Conservation (phyloP, 2,329 filamentous ascomycete species). For the Aspergillus aculeatinus region DNA sequence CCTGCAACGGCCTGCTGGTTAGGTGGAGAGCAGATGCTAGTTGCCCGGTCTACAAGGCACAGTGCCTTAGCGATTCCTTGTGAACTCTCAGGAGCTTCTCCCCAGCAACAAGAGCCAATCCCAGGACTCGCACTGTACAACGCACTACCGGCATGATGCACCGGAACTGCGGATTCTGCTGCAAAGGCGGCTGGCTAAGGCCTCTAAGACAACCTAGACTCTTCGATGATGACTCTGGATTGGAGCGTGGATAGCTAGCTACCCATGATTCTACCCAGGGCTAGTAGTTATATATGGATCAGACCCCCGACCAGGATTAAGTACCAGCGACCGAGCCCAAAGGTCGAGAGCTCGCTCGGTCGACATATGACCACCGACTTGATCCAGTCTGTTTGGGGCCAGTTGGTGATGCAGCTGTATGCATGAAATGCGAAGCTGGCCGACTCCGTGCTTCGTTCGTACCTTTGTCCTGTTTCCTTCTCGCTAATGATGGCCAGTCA, state of each 20-base stretch:
- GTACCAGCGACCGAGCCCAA: neutral
- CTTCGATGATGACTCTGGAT: neutral
- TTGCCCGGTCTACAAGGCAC: conserved; percentile 10
- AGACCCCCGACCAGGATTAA: neutral
- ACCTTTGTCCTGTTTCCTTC: conserved; percentile 8
- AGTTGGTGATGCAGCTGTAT: conserved; percentile 19
- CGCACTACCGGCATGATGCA: conserved; percentile 9
- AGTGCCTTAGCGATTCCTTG: conserved; percentile 4
- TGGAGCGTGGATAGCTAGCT: neutral
- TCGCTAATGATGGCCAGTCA: neutral
- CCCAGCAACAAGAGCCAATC: conserved; percentile 2
- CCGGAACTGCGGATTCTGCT: conserved; percentile 13
- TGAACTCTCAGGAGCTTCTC: neutral
- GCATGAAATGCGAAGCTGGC: neutral
- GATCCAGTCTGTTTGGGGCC: conserved; percentile 23
- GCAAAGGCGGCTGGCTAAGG: conserved; percentile 9
- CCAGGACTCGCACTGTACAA: conserved; percentile 1
- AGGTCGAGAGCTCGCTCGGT: neutral
- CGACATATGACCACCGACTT: conserved; percentile 12
- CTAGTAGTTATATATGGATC: neutral
- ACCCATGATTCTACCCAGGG: neutral
- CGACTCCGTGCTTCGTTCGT: conserved; percentile 7
- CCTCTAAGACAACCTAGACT: conserved; percentile 9
- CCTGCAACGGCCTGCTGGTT: conserved; percentile 15
- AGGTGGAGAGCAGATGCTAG: conserved; percentile 12